Evolutionary conservation across 305 asterid species (phyloP), one percentile per base, ranked within the genome.

Genomic region (Rubia balearica): DNA sequence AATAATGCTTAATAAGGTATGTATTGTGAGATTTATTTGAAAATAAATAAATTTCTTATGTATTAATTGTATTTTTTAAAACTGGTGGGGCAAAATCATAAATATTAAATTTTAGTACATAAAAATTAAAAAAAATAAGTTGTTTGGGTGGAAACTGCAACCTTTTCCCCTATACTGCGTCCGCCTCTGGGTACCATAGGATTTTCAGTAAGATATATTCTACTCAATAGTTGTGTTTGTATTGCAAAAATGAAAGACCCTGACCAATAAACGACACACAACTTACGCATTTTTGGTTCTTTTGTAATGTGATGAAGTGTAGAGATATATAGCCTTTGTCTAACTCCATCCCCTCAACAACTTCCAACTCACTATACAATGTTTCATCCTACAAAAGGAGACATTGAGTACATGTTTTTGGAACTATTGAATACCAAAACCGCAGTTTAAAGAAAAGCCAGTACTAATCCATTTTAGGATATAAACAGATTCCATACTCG

Each of bases 261-360:
- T 12, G 14, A 49, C n/a, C 6, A 27, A 24, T 8, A n/a, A 63
- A 57, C 55, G 33, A 43, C 40, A 75, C 19, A 70, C 8, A 24
- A 62, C 90, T 19, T 81, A 83, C 90, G 61, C 90, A 85, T 85
- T 85, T 85, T 81, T 85, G 90, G 49, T 74, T 85, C 80, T 85
- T 85, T 66, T 76, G 73, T 69, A 83, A 80, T 42, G 90, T 85
- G 64, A 85, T 81, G 66, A 85, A 85, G 70, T 85, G 76, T 8
- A 88, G 90, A 4, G 90, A 85, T 36, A 83, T 83, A 68, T 81
- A 83, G 60, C 88, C 86, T 73, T 85, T 76, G 57, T 81, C 85
- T 71, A 85, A 60, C 81, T 85, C 83, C 88, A 85, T 84, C 55
- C 89, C 93, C n/a, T 87, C 89, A 6, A 87, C 93, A 30, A 85